Evolutionary conservation across 352 stramenopile species (phyloP).

Genomic region (Pythium rishiriense): DNA sequence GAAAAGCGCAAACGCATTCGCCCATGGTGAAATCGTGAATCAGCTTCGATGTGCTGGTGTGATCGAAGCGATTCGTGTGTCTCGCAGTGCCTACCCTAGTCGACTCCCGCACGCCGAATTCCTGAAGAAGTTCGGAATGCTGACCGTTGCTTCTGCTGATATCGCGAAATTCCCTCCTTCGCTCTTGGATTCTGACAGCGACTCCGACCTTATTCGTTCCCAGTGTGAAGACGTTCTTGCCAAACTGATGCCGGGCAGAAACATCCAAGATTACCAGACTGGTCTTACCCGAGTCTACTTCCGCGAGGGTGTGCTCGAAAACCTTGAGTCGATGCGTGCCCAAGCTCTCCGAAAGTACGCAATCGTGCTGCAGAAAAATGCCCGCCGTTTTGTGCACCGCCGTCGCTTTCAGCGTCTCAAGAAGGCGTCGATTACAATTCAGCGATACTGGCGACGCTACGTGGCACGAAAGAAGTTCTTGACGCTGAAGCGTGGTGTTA

Average conservation of each 20-base stretch:
- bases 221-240: slow-evolving; percentile 74
- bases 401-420: slow-evolving; percentile 53
- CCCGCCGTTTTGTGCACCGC: slow-evolving; percentile 62
- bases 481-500: slow-evolving; percentile 46
- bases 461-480: slow-evolving; percentile 60
- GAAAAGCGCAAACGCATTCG: slow-evolving; percentile 75
- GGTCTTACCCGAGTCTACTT: slow-evolving; percentile 86
- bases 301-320: slow-evolving; percentile 79
- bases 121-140: slow-evolving; percentile 78
- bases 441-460: slow-evolving; percentile 78
- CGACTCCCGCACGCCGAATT: slow-evolving; percentile 78
- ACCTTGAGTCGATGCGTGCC: slow-evolving; percentile 72
- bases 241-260: slow-evolving; percentile 61
- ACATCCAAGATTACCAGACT: slow-evolving; percentile 87
- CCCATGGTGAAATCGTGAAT: slow-evolving; percentile 74
- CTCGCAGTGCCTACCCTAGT: slow-evolving; percentile 82
- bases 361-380: slow-evolving; percentile 73
- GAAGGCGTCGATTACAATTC: slow-evolving; percentile 49
- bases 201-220: slow-evolving; percentile 50
- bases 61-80: slow-evolving; percentile 87
- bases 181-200: slow-evolving; percentile 39
- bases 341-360: slow-evolving; percentile 73
- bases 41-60: slow-evolving; percentile 84
- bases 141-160: slow-evolving; percentile 28
- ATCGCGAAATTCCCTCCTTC: slow-evolving; percentile 23